Evolutionary conservation across 768 basidiomycete species (phyloP), one percentile per base, ranked within the genome.

Genomic region (Trametes maxima): DNA sequence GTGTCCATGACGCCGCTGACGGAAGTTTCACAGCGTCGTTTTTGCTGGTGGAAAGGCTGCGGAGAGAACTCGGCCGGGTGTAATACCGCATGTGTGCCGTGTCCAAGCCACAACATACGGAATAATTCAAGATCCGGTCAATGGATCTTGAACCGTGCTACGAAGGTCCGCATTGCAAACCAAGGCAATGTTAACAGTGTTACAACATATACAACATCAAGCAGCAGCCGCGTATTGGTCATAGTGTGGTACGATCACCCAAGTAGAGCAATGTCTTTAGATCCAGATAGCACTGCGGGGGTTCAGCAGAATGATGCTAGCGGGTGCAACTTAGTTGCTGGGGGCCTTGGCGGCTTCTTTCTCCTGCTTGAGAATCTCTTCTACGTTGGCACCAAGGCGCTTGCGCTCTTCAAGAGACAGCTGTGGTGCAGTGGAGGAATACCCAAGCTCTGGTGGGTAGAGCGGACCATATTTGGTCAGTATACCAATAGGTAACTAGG

Each of bases 261-360:
- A 33, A 8, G 28, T 33, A 8, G 28, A 33, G 28, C 28, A 33
- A 33, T 33, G 28, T 33, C 28, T 8, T 8, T 33, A 8, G 28
- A 33, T 33, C 28, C 28, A 33, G 28, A 8, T 33, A 33, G 8
- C 8, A 24, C 10, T 16, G 22, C 21, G 45, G 17, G 12, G n/a
- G 35, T 17, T 7, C 6, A 35, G 17, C n/a, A 1, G 22, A 5
- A 2, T 4, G 24, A 21, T 33, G 5, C 14, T 19, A 24, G 21
- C 21, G 21, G 45, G 8, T 6, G 2, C 21, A 46, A 24, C 10
- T 53, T 25, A 69, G 37, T 72, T 66, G 49, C 59, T 65, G 16
- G 88, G 88, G 3, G 89, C 87, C 39, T 78, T 78, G 0, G 86
- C 90, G 35, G 90, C 90, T 59, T 87, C 85, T 66, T 85, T 84